Evolutionary conservation across 306 rosid genomes (phyloP), one percentile per base, ranked within the genome.

Genomic region (Cicer arietinum): DNA sequence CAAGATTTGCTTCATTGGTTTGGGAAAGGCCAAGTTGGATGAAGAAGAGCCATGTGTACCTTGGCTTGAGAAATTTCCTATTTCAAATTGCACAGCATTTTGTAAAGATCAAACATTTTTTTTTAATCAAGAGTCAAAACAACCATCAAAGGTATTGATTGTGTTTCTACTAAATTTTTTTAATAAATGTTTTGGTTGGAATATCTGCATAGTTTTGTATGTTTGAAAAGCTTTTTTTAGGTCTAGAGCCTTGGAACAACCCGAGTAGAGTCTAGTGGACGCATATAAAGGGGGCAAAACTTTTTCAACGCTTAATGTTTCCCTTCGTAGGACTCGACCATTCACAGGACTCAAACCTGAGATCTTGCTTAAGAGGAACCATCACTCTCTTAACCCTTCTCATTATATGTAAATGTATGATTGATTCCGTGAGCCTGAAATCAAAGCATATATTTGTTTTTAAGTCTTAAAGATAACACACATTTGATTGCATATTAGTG

Each of bases 61-160:
- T 75, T 87, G 91, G 92, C 64, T 45, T 64, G 83, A 64, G 9
- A 74, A 80, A 40, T 64, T 90, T 69, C 30, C 89, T 46, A 17
- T 48, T 81, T 73, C 80, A 22, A 77, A 37, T 72, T 54, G 46
- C 76, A 22, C 63, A 13, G 73, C 79, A 4, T 83, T 46, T 58
- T 41, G 81, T 72, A 79, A 67, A 84, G 86, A 87, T 50, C 89
- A 83, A 60, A 4, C 81, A 7, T 41, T 86, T 75, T 80, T 82
- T 48, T 67, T 86, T 17, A 75, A 86, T 59, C 85, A 75, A 50
- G 88, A 81, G 40, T 79, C 85, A 4, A 78, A 81, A 51, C 74
- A 79, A 58, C 77, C 77, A 58, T 76, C 77, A 3, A 85, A 91
- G 98, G 98, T 89, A 83, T 64, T 67, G 48, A 7, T 35, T n/a